phyloP scores from a whole-genome alignment of 148 eudicot genomes.

The Beta vulgaris region DNA sequence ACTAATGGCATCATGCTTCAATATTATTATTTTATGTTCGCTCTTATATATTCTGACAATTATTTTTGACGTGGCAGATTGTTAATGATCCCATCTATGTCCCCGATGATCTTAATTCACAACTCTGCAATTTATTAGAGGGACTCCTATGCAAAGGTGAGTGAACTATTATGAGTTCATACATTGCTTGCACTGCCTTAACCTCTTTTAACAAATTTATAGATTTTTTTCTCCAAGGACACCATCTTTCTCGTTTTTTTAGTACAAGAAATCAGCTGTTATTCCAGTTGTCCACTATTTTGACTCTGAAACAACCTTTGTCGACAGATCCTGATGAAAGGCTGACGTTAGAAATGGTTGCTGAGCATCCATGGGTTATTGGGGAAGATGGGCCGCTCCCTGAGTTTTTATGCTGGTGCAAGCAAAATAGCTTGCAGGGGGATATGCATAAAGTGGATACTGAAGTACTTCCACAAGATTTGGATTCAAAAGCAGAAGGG shows the following conservation, averaged over 20 bases:
- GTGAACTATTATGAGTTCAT: slow-evolving; percentile 10
- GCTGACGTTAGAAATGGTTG: slow-evolving; percentile 60
- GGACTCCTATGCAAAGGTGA: slow-evolving; percentile 94
- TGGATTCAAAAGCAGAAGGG: background rate
- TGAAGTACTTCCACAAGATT: slow-evolving; percentile 1
- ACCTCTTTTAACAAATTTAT: no score
- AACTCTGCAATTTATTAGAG: slow-evolving; percentile 66
- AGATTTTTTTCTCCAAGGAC: no score
- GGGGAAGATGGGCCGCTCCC: slow-evolving; percentile 82
- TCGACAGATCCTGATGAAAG: slow-evolving; percentile 71
- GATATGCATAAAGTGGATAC: slow-evolving; percentile 21
- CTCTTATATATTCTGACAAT: slow-evolving; percentile 20
- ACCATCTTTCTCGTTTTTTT: no score
- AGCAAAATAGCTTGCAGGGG: slow-evolving; percentile 39
- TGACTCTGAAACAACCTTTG: background rate
- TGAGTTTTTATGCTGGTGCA: slow-evolving; percentile 78
- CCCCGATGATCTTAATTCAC: slow-evolving; percentile 55
- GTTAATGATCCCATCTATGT: slow-evolving; percentile 60
- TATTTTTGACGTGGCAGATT: slow-evolving; percentile 47
- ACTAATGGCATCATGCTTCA: slow-evolving; percentile 5
- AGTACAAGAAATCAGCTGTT: no score
- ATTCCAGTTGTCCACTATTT: background rate
- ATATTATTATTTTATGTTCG: background rate
- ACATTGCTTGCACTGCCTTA: no score
- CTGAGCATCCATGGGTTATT: slow-evolving; percentile 75